Evolutionary conservation across 2,329 filamentous ascomycete species (phyloP), one percentile per base, ranked within the genome.

Genomic region (Aspergillus candidus): DNA sequence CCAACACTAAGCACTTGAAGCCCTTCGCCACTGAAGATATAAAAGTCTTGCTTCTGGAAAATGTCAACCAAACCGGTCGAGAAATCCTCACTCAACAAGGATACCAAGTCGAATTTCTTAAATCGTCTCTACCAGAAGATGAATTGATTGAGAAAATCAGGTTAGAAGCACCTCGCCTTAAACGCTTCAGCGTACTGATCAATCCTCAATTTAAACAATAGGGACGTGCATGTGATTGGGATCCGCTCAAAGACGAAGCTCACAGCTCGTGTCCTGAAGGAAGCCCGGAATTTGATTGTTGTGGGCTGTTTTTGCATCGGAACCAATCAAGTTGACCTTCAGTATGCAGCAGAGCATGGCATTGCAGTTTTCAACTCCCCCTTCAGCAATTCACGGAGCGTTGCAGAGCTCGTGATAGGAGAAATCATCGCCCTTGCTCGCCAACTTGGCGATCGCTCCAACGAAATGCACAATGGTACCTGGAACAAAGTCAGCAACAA

Each of bases 311-410:
- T 98, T 78, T 98, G 93, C 69, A 98, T 98, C 59, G 93, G 93
- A 54, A 98, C 93, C 45, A 97, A 70, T 51, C 68, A 70, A 52
- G 67, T 71, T 27, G 67, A 71, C 47, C 62, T 71, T 18, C 66
- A 71, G 51, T 71, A 67, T 57, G 67, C 67, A 4, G 67, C 67
- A n/a, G 62, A 67, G 13, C 63, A 71, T 48, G 68, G 93, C 54
- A 95, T 97, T 65, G 89, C 90, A 31, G 93, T 98, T 52, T 98
- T 98, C 81, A 98, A 98, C 73, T 97, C 93, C 36, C 93, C 93
- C 1, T 98, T 98, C 71, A 90, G 87, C 72, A 98, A 98, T 72
- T 97, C 91, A 7, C 85, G 93, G 66, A 94, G 88, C 65, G 93
- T 98, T 40, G 93, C 93, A 44, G 93, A 98, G 74, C 76, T 97